phyloP scores from a whole-genome alignment of 805 yeast genomes.

The Millerozyma acaciae region DNA sequence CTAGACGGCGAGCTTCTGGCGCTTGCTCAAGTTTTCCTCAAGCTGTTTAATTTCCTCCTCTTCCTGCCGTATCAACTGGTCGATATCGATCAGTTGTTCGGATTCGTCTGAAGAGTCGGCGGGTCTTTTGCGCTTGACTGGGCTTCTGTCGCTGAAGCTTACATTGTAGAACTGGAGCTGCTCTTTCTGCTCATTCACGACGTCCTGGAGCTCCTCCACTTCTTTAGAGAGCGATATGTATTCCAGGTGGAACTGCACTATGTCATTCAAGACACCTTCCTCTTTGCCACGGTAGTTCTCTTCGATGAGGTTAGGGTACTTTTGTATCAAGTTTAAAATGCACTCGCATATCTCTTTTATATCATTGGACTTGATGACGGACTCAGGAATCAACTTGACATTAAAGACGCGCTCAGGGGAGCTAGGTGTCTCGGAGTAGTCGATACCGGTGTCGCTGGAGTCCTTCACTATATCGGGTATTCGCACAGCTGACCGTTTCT shows the following conservation, averaged over 20 bases:
- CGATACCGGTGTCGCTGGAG: background rate
- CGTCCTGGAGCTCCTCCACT: conserved; percentile 38
- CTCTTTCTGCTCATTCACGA: conserved; percentile 41
- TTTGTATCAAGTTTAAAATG: conserved; percentile 30
- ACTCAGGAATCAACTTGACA: conserved; percentile 2
- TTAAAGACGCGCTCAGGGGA: background rate
- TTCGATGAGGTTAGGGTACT: conserved; percentile 21
- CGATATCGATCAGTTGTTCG: conserved; percentile 23
- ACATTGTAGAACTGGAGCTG: conserved; percentile 30
- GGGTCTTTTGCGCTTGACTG: conserved; percentile 13
- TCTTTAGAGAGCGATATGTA: conserved; percentile 35
- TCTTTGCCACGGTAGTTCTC: conserved; percentile 14
- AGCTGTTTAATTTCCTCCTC: conserved; percentile 43
- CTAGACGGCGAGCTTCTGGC: conserved; percentile 6
- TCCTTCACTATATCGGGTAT: conserved; percentile 19
- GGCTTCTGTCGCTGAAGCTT: conserved; percentile 2
- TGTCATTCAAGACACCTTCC: conserved; percentile 18
- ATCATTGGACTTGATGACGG: conserved; percentile 14
- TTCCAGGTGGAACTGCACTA: conserved; percentile 37
- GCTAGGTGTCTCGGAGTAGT: background rate
- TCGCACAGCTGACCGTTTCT: conserved; percentile 24
- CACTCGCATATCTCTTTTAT: conserved; percentile 44
- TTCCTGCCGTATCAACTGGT: conserved; percentile 41
- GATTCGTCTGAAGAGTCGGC: conserved; percentile 3
- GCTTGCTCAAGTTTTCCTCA: conserved; percentile 32